Evolutionary conservation across 2,329 filamentous ascomycete genomes (phyloP).

Genomic region (Fusarium sp.): DNA sequence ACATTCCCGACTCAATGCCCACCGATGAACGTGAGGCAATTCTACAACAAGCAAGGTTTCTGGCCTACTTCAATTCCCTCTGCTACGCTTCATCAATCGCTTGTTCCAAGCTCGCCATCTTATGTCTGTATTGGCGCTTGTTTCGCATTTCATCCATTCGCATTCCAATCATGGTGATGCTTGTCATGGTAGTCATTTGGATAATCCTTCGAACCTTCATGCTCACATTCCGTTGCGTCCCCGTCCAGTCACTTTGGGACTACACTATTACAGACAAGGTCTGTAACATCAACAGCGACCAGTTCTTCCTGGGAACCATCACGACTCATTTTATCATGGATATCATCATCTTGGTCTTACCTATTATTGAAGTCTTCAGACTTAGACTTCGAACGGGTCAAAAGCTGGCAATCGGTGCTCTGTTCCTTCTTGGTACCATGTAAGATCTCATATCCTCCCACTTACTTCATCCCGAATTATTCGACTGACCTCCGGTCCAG

Average conservation of each 20-base stretch:
- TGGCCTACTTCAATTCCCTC: slow-evolving; percentile 25
- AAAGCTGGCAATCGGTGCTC: slow-evolving; percentile 3
- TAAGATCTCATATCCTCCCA: not conserved
- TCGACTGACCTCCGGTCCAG: not conserved
- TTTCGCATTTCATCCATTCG: slow-evolving; percentile 43
- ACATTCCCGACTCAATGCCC: slow-evolving; percentile 16
- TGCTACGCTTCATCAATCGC: slow-evolving; percentile 42
- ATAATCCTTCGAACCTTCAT: slow-evolving; percentile 45
- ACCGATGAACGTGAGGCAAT: slow-evolving; percentile 5
- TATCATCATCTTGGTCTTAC: slow-evolving; percentile 44
- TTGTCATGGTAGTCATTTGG: slow-evolving; percentile 39
- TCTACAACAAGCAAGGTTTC: slow-evolving; percentile 20
- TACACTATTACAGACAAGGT: slow-evolving; percentile 35
- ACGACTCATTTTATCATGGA: slow-evolving; percentile 47
- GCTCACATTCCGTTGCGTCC: slow-evolving; percentile 48
- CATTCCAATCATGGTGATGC: slow-evolving; percentile 40
- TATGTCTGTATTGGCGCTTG: slow-evolving; percentile 45
- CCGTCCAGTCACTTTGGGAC: slow-evolving; percentile 48
- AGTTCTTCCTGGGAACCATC: slow-evolving; percentile 47
- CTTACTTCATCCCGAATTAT: rapidly evolving
- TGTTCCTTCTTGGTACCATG: slow-evolving; percentile 14
- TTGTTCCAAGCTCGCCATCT: slow-evolving; percentile 43
- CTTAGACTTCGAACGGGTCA: not conserved
- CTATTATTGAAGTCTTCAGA: slow-evolving; percentile 30
- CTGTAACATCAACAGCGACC: slow-evolving; percentile 44